Percentiles rank a stretch among this genome's conserved stretches.
These are phyloP conservation scores for Pythium brachiatum DNA, from an alignment of 352 stramenopile species.

Conservation along the genomic window DNA sequence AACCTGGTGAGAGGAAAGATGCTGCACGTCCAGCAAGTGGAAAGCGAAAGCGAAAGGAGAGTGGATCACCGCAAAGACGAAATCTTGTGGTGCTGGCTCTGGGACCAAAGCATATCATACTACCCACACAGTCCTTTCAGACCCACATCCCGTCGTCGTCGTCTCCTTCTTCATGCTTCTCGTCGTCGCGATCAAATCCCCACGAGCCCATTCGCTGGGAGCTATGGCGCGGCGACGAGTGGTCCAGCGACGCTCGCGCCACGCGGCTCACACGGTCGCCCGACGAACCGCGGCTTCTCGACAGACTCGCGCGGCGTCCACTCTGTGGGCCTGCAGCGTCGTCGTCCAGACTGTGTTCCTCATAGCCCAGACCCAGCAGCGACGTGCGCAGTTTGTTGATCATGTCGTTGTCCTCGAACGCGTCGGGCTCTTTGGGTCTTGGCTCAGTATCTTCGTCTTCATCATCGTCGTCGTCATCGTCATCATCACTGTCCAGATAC, in stretches of 20 bases:
- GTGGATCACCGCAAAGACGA: too few relatives aligned
- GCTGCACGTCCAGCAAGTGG: too few relatives aligned
- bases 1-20: too few relatives aligned
- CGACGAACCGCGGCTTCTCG: background rate
- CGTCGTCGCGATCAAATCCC: slow-evolving; percentile 22
- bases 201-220: slow-evolving; percentile 15
- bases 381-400: slow-evolving; percentile 23
- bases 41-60: too few relatives aligned
- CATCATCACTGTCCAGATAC: slow-evolving; percentile 20
- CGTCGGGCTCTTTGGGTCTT: slow-evolving; percentile 1
- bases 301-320: background rate
- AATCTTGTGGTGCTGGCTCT: too few relatives aligned
- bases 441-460: background rate
- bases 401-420: slow-evolving; percentile 25
- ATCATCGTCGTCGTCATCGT: slow-evolving; percentile 7
- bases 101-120: too few relatives aligned
- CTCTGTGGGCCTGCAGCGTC: background rate
- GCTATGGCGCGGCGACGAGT: slow-evolving; percentile 14
- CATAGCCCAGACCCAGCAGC: slow-evolving; percentile 16
- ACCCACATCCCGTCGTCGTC: slow-evolving; percentile 59
- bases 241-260: slow-evolving; percentile 14
- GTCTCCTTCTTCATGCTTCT: slow-evolving; percentile 32
- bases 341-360: slow-evolving; percentile 9
- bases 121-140: too few relatives aligned
- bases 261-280: slow-evolving; percentile 4